Evolutionary conservation across 83 land plant genomes (phyloP), one percentile per base, ranked within the genome.

Genomic region (Diphasiastrum complanatum): DNA sequence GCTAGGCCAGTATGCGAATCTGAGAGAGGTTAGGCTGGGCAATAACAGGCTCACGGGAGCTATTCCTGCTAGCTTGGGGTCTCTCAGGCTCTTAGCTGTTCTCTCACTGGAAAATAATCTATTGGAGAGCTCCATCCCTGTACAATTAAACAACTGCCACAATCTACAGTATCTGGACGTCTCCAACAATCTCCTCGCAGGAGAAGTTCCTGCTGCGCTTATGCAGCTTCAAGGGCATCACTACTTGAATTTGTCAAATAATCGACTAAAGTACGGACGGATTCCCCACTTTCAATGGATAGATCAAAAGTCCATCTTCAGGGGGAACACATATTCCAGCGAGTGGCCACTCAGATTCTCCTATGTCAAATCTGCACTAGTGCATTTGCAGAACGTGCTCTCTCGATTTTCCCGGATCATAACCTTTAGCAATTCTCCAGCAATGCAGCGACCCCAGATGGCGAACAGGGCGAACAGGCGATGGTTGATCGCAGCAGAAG

Each of bases 161-260:
- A 45, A 20, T 0, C 23, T 62, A 6, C 48, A 45, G 30, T 48
- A 45, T 4, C 56, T 62, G 1, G 46, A 47, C 28, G 34, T 62
- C 1, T 48, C 65, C 23, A 31, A 62, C 65, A 62, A 62, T 51
- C 20, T n/a, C 30, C 51, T 62, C 32, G 46, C 65, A 25, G 65
- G n/a, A n/a, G n/a, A n/a, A n/a, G 65, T 45, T 23, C 18, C 11
- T 40, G 12, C 16, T 16, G 8, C 43, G 16, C 12, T 8, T 8
- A 40, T 8, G 16, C 16, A 40, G 43, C 43, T 8, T 8, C 16
- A 16, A n/a, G 36, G 24, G 61, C 45, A 5, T 24, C 40, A 19
- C 36, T 36, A 18, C 5, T 34, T 28, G 61, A 22, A 45, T 18
- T 18, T 19, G 40, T 36, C 12, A 1, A 1, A 0, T 24, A 36